Evolutionary conservation across 1,284 basidiomycete genomes (phyloP).

Genomic region (Austroboletus niveus): DNA sequence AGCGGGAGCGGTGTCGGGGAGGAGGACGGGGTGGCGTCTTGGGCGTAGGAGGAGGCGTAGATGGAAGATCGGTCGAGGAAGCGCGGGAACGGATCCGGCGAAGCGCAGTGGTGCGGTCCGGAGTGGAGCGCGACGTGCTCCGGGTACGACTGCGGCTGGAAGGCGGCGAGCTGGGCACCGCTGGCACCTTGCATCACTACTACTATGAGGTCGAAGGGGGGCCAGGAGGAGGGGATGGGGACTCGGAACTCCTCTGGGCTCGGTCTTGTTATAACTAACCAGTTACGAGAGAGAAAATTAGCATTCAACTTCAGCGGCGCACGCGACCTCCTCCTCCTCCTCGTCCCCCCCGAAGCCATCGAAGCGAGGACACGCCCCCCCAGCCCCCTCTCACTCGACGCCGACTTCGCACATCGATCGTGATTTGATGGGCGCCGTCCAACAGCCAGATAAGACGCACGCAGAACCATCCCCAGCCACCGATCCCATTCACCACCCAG

Average conservation of each 20-base stretch:
- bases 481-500: constrained; percentile 1
- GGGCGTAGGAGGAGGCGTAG: constrained; percentile 12
- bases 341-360: constrained; percentile 13
- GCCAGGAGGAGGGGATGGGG: too few relatives aligned
- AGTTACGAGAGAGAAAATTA: constrained; percentile 14
- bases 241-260: too few relatives aligned
- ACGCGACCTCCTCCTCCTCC: background rate
- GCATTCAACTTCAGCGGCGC: constrained; percentile 29
- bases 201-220: too few relatives aligned
- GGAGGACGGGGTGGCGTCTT: constrained; percentile 7
- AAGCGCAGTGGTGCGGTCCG: constrained; percentile 4
- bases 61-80: constrained; percentile 30
- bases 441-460: constrained; percentile 7
- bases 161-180: too few relatives aligned
- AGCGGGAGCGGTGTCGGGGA: background rate
- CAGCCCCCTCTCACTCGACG: background rate
- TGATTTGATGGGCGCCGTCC: constrained; percentile 21
- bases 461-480: background rate
- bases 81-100: constrained; percentile 23
- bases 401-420: constrained; percentile 21
- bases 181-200: too few relatives aligned
- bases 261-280: too few relatives aligned
- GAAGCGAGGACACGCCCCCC: constrained; percentile 13
- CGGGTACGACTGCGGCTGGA: too few relatives aligned
- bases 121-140: background rate